phyloP scores from a whole-genome alignment of 2,329 filamentous ascomycete species.

The Zarea fungicola region DNA sequence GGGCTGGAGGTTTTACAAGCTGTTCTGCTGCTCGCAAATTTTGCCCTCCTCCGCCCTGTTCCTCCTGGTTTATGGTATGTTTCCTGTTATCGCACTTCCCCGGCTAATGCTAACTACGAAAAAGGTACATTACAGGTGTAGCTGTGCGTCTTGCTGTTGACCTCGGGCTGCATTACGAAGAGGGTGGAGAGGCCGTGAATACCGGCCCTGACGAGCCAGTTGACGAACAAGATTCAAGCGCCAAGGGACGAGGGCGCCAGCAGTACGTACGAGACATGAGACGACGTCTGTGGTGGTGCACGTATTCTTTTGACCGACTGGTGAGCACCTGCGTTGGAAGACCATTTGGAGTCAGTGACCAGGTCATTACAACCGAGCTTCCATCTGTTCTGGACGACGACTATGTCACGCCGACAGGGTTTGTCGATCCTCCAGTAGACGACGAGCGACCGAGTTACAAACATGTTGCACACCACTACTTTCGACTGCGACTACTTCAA shows the following conservation, averaged over 20 bases:
- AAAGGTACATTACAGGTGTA: slow-evolving; percentile 84
- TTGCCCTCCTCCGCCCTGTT: slow-evolving; percentile 84
- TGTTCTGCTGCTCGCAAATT: slow-evolving; percentile 84
- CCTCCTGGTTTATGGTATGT: slow-evolving; percentile 80
- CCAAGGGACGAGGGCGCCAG: slow-evolving; percentile 57
- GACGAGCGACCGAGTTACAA: slow-evolving; percentile 73
- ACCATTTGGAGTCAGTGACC: slow-evolving; percentile 92
- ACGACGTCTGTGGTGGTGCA: slow-evolving; percentile 91
- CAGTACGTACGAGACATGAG: slow-evolving; percentile 84
- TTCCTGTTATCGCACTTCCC: neutral
- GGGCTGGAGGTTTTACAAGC: slow-evolving; percentile 89
- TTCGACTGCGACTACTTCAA: slow-evolving; percentile 80
- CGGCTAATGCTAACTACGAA: neutral
- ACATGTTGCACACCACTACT: slow-evolving; percentile 85
- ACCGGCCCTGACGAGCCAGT: slow-evolving; percentile 30
- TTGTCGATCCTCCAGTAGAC: slow-evolving; percentile 56
- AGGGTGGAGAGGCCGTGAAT: slow-evolving; percentile 61
- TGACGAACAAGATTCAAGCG: slow-evolving; percentile 23
- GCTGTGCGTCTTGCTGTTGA: slow-evolving; percentile 87
- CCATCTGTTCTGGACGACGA: slow-evolving; percentile 83
- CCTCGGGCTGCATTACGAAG: slow-evolving; percentile 87
- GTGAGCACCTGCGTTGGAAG: slow-evolving; percentile 91
- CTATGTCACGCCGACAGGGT: slow-evolving; percentile 76
- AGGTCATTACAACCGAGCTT: slow-evolving; percentile 92
- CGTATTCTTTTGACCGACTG: slow-evolving; percentile 90